These are phyloP conservation scores for Diplosphaera chodatii DNA, from an alignment of 139 green algal genomes.

Conservation along the genomic window DNA sequence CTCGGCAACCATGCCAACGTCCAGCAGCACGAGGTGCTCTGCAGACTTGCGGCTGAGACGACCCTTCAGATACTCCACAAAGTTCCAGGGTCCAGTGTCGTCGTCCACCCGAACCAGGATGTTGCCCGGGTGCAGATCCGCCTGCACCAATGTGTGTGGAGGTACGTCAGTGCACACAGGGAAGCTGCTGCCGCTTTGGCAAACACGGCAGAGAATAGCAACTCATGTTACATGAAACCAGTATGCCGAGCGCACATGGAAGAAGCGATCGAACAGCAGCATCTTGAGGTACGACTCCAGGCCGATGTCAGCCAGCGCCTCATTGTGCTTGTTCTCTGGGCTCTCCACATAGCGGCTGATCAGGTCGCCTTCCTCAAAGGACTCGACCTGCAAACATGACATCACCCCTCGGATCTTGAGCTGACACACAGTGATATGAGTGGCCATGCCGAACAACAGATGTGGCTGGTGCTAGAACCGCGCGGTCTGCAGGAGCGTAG, in stretches of 20 bases:
- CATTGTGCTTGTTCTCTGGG: conserved; percentile 18
- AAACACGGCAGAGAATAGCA: too few relatives aligned
- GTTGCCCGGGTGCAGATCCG: conserved; percentile 49
- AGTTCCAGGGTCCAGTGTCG: not conserved
- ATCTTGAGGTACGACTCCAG: conserved; percentile 69
- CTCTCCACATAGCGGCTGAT: conserved; percentile 29
- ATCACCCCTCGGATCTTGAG: too few relatives aligned
- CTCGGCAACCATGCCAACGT: conserved; percentile 72
- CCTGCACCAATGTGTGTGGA: too few relatives aligned
- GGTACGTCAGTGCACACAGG: too few relatives aligned
- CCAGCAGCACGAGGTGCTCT: conserved; percentile 54
- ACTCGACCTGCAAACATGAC: conserved; percentile 63
- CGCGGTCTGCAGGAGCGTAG: too few relatives aligned
- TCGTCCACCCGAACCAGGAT: not conserved
- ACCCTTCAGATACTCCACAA: not conserved
- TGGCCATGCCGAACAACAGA: too few relatives aligned
- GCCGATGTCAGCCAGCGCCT: conserved; percentile 42
- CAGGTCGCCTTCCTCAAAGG: conserved; percentile 70
- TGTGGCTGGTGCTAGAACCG: too few relatives aligned
- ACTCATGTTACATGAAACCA: too few relatives aligned
- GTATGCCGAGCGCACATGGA: conserved; percentile 53
- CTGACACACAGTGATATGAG: too few relatives aligned
- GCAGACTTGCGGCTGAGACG: not conserved
- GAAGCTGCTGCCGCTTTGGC: too few relatives aligned
- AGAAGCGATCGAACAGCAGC: conserved; percentile 83